Base-by-base conservation (phyloP, 768 basidiomycete species). In the Leucocoprinus leucothites region DNA sequence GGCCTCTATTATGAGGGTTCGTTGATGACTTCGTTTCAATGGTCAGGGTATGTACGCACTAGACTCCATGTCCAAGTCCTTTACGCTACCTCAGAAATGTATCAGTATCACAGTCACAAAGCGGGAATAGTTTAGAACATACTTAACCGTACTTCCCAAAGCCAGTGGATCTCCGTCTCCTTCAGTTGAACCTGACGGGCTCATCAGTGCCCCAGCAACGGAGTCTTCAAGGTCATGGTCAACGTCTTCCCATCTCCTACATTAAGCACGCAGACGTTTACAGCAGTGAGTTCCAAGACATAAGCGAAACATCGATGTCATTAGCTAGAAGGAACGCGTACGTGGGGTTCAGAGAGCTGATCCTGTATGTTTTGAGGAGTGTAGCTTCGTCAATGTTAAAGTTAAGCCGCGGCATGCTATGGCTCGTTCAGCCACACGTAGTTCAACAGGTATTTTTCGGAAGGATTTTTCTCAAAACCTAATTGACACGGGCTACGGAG, bases 191-290 rank as follows among this genome's bases (percentile, higher is more conserved):
- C 74, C 67, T 3, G 72, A 69, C 16, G 75, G 71, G 44, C 82
- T 87, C 25, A 82, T 77, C 54, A 92, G 72, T 13, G 84, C 78
- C 7, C 85, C 86, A 9, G 89, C 86, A 14, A 90, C 70, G 0
- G 89, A 82, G 59, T 90, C 87, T 62, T 89, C 88, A 18, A 85
- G 70, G 56, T 95, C 92, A 71, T 94, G 85, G 65, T 94, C 89
- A 2, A 93, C 78, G 49, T 92, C 89, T 68, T 96, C 92, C 94
- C 94, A 97, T 71, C 85, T 78, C 61, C 92, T 93, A 60, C 56
- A 57, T 41, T 56, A 42, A 14, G 1, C 55, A 13, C 40, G n/a
- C n/a, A n/a, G n/a, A n/a, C n/a, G n/a, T n/a, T n/a, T n/a, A n/a
- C n/a, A n/a, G n/a, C n/a, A n/a, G n/a, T n/a, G 18, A 3, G 34